These are phyloP conservation scores for Ananas comosus DNA, from an alignment of 176 grass and related monocot genomes.

Conservation along the genomic window DNA sequence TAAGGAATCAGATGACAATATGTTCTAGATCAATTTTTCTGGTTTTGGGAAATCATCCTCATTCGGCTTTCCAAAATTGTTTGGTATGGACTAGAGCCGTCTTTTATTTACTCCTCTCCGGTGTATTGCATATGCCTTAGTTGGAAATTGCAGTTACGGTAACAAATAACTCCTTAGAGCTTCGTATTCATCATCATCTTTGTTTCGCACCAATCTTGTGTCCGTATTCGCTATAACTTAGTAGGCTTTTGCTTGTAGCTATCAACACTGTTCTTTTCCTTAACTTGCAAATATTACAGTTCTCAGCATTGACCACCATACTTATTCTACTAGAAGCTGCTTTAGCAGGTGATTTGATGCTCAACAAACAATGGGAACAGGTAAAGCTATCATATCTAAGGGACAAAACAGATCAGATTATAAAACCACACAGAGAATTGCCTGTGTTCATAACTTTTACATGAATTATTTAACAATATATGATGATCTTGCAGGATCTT, in stretches of 20 bases:
- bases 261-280: neutral
- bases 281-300: conserved; percentile 17
- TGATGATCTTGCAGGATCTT: conserved; percentile 44
- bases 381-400: conserved; percentile 18
- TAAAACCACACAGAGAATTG: neutral
- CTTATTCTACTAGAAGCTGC: conserved; percentile 42
- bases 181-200: neutral
- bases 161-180: no score
- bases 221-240: neutral
- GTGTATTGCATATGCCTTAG: no score
- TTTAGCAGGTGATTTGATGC: conserved; percentile 33
- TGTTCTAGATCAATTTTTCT: no score
- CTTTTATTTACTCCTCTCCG: no score
- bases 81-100: no score
- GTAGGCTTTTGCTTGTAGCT: neutral
- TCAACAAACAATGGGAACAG: conserved; percentile 66
- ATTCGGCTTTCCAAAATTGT: no score
- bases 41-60: no score
- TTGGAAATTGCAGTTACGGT: no score
- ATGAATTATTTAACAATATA: neutral
- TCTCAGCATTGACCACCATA: conserved; percentile 22
- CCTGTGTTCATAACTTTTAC: neutral
- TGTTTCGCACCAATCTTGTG: neutral
- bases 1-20: no score
- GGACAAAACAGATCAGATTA: neutral